Percentiles rank a stretch among this genome's conserved stretches.
Conservation (phyloP, 2,329 filamentous ascomycete species). For the Trichoderma lentiforme region DNA sequence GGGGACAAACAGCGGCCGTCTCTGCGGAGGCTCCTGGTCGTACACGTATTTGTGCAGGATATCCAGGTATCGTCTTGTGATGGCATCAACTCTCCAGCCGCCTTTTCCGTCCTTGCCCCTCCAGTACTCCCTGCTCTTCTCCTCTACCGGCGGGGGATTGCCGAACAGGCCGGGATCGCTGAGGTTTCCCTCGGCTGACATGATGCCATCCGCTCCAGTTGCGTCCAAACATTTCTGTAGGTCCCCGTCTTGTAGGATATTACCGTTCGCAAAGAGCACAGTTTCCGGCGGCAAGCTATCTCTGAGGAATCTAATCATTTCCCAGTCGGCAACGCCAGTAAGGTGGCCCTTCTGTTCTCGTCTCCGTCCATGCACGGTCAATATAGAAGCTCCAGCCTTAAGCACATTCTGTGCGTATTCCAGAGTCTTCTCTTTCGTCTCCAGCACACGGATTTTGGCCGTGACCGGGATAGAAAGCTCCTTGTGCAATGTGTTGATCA, state of each 20-base stretch:
- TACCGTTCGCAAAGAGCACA: constrained; percentile 95
- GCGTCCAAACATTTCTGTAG: constrained; percentile 72
- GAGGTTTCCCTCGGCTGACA: constrained; percentile 94
- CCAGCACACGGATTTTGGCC: constrained; percentile 88
- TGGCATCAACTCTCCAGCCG: constrained; percentile 84
- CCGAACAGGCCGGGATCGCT: constrained; percentile 89
- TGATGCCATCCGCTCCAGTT: constrained; percentile 87
- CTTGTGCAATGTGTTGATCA: constrained; percentile 79
- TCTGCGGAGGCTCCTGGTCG: constrained; percentile 58
- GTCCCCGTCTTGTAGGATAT: constrained; percentile 78
- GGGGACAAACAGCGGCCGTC: constrained; percentile 71
- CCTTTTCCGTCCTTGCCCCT: constrained; percentile 71
- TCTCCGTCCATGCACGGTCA: constrained; percentile 85
- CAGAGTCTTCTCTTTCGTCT: constrained; percentile 81
- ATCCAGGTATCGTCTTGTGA: constrained; percentile 83
- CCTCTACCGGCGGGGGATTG: constrained; percentile 57
- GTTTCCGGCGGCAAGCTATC: constrained; percentile 81
- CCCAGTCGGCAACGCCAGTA: constrained; percentile 91
- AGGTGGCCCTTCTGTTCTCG: constrained; percentile 95
- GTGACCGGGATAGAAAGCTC: constrained; percentile 82
- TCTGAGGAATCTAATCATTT: constrained; percentile 74
- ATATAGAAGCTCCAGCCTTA: constrained; percentile 81
- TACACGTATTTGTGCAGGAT: constrained; percentile 80
- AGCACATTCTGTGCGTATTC: constrained; percentile 87
- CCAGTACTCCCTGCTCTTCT: constrained; percentile 82